Percentiles rank a stretch among this genome's conserved stretches.
phyloP scores from a whole-genome alignment of 139 green algal genomes.

The Chlorella sp. region DNA sequence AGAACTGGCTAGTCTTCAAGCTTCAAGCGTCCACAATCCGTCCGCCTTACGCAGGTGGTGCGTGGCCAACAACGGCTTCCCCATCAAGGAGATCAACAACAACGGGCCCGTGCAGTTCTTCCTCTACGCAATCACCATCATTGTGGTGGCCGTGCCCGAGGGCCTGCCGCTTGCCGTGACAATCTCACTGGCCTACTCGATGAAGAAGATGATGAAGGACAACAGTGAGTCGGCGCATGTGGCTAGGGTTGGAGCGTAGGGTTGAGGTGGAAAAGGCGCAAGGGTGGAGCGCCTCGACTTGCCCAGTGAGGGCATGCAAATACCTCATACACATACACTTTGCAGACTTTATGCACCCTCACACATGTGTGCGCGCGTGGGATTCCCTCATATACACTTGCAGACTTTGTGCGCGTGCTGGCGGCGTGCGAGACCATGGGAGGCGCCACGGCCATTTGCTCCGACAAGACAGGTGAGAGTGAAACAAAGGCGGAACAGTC shows the following conservation, averaged over 20 bases:
- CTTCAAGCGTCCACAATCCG: too few species aligned
- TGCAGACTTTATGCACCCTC: too few species aligned
- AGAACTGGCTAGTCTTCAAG: too few species aligned
- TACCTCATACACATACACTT: too few species aligned
- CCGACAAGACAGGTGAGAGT: constrained; percentile 79
- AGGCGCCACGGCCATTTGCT: constrained; percentile 95
- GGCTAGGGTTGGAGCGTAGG: too few species aligned
- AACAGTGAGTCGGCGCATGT: too few species aligned
- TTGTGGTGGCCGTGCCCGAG: constrained; percentile 69
- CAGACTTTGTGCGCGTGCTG: constrained; percentile 59
- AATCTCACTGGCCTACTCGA: constrained; percentile 81
- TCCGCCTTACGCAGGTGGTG: constrained; percentile 64
- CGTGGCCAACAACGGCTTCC: constrained; percentile 72
- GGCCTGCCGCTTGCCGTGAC: constrained; percentile 75
- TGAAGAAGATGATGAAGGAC: neutral
- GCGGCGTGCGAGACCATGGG: constrained; percentile 95
- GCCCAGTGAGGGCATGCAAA: too few species aligned
- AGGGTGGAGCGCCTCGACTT: too few species aligned
- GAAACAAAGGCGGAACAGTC: constrained; percentile 4
- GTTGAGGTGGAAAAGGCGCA: too few species aligned
- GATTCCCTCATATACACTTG: too few species aligned
- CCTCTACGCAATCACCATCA: constrained; percentile 92
- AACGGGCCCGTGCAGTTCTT: constrained; percentile 87
- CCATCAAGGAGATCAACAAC: constrained; percentile 66
- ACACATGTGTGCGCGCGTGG: too few species aligned